Base-by-base conservation (phyloP, 164 flowering plant genomes). In the Vitis amurensis region DNA sequence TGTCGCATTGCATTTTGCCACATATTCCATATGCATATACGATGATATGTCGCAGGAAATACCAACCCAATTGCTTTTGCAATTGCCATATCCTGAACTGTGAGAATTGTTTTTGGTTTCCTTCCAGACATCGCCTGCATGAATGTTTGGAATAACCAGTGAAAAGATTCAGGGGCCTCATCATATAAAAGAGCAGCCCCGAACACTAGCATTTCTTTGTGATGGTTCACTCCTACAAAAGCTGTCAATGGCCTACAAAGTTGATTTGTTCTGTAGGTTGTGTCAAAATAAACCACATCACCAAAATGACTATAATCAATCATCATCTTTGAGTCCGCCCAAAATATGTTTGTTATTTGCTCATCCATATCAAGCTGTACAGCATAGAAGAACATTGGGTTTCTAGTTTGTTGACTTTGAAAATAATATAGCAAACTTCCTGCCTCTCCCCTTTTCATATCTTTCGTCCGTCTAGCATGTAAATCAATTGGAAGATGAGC, bases 21-120 rank as follows among this genome's bases (percentile, higher is more conserved):
- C 70, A 76, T 53, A 9, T 73, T 73, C 78, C 80, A 77, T 10
- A 66, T 61, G 30, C 78, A 80, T 13, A 74, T 11, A 8, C 78
- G 44, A 64, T 80, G 83, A 23, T 48, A 8, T 9, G 75, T 63
- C 12, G 73, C 75, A 9, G 79, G 73, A 49, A 78, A 55, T 11
- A 78, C 79, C 8, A 44, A 56, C 11, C 58, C 15, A 23, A 78
- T 64, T 47, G 78, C 84, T 12, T 67, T 61, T 7, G 60, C 74
- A 59, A 78, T 76, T 10, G 77, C 68, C 23, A 13, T 44, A 58
- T 17, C 7, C 50, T 50, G 63, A 59, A 47, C 44, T 3, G 55
- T 59, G 2, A 56, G 23, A 44, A 58, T 68, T 17, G 71, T 57
- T 13, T 53, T 53, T 53, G 56, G n/a, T 7, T 53, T 5, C 3